Evolutionary conservation across 768 basidiomycete species (phyloP), one percentile per base, ranked within the genome.

Genomic region (Leccinum aurantiacum): DNA sequence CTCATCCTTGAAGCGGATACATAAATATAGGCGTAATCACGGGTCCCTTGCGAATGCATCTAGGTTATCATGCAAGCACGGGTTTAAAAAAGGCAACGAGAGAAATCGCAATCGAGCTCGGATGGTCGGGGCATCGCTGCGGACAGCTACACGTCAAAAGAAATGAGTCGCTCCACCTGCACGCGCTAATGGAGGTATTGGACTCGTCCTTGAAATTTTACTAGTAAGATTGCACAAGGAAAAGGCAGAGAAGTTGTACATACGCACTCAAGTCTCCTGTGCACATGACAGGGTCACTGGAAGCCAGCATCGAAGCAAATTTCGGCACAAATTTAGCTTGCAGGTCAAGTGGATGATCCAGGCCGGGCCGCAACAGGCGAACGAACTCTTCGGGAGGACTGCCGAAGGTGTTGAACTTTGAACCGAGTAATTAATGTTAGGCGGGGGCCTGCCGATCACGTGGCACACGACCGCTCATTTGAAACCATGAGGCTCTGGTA

Each of bases 351-450:
- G 46, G 13, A 35, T 29, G 37, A 11, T 19, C 7, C 47, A 15
- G 14, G 35, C 14, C 9, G 29, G 29, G 8, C 27, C 29, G 24
- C 47, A n/a, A 31, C 27, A 53, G 47, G 54, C n/a, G 7, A 22
- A 17, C 15, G 11, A 41, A 41, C 29, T 29, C 29, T 29, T 29
- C 29, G 29, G 29, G 29, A 19, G n/a, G 44, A 19, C 58, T 7
- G 50, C 56, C 64, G 64, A 66, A 57, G 6, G 13, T 53, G 58
- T 41, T 66, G 49, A 66, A 57, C 57, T 31, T 58, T 66, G 64
- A 63, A 35, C 58, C 64, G 60, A 38, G 11, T 25, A 11, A 54
- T 33, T 25, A 11, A 50, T 38, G 44, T n/a, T n/a, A n/a, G 41
- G 41, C 41, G 41, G 41, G n/a, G n/a, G 41, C 41, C 49, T 10